Base-by-base conservation (phyloP, 495 filamentous ascomycete genomes). In the Podospora tetraspora region DNA sequence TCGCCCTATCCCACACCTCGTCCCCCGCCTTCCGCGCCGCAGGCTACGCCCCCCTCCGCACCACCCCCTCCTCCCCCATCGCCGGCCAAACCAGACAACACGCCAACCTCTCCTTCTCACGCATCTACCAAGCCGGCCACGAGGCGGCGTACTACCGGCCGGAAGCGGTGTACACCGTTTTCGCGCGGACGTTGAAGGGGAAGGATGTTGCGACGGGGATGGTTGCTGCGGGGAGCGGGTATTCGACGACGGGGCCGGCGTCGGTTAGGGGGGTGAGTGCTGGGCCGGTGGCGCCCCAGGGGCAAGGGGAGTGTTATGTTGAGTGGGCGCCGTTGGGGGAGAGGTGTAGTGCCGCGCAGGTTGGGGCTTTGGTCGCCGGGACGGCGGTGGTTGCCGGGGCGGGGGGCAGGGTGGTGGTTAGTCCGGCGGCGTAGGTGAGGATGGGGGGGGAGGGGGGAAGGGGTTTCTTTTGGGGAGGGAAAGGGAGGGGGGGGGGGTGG, bases 61-160 rank as follows among this genome's bases (percentile, higher is more conserved):
- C 24, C 22, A 13, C 56, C 12, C 2, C 32, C 10, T 24, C 32
- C 10, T 16, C 32, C 7, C 6, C 10, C 13, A 19, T 16, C 27
- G 84, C 80, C 25, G 88, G 88, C 19, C 84, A 85, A 62, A 85
- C 88, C 52, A 82, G 85, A n/a, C 86, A 89, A 68, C 80, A 81
- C 58, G 86, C 83, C 4, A 80, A 83, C 69, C 86, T 89, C 68
- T 85, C 85, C 22, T 90, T 89, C 70, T 78, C 81, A 8, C 81
- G 87, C 0, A 78, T 89, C 13, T 89, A 86, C 69, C 81, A 88
- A 67, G 84, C 84, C 52, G 88, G 88, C 0, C 88, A 90, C 66
- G 80, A 86, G 64, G 34, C 62, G 1, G 19, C 58, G 21, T 66
- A 66, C 19, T 66, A 66, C 24, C 57, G 37, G 16, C 25, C 25